Conservation (phyloP, 2,329 filamentous ascomycete genomes). For the Cladosporium sp. region DNA sequence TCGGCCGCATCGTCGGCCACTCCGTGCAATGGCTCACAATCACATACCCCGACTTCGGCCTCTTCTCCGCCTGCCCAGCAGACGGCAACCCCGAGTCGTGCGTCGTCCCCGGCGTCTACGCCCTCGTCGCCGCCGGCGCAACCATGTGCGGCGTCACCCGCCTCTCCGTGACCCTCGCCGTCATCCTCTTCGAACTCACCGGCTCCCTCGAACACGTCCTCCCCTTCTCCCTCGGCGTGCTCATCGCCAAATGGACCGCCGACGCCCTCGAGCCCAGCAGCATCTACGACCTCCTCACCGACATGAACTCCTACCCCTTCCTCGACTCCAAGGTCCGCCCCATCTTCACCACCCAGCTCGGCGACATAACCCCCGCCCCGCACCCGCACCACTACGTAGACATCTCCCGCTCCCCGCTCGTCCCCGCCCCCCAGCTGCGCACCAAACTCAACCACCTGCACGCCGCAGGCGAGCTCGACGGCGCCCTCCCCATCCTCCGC, state of each 20-base stretch:
- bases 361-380: conserved; percentile 73
- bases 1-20: conserved; percentile 84
- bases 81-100: conserved; percentile 67
- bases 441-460: conserved; percentile 76
- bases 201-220: conserved; percentile 92
- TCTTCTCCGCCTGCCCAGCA: conserved; percentile 70
- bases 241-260: conserved; percentile 97
- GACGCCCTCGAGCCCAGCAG: conserved; percentile 90
- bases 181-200: conserved; percentile 93
- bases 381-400: conserved; percentile 78
- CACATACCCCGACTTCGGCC: conserved; percentile 59
- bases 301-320: conserved; percentile 96
- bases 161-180: conserved; percentile 83
- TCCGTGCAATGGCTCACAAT: conserved; percentile 75
- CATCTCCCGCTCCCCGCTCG: conserved; percentile 72
- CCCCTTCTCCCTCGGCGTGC: conserved; percentile 83
- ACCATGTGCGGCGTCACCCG: conserved; percentile 98
- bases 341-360: conserved; percentile 79
- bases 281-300: conserved; percentile 91
- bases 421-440: conserved; percentile 70
- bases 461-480: conserved; percentile 80
- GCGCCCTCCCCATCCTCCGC: conserved; percentile 79
- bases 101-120: conserved; percentile 95
- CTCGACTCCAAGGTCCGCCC: conserved; percentile 95
- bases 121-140: conserved; percentile 85